phyloP scores from a whole-genome alignment of 768 basidiomycete species.

The Xanthoconium stramineum region DNA sequence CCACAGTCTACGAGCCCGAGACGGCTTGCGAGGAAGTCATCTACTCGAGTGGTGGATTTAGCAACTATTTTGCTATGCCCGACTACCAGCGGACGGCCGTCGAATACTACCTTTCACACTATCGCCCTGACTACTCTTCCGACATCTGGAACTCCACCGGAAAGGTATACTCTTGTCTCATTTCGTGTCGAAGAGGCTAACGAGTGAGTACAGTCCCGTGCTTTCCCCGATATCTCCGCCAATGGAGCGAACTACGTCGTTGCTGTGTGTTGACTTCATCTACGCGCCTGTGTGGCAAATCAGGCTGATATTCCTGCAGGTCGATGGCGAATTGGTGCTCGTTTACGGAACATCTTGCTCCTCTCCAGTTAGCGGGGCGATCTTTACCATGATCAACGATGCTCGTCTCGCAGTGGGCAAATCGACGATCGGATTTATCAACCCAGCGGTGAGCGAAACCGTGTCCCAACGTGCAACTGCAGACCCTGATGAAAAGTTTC shows the following conservation, averaged over 20 bases:
- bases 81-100: not conserved
- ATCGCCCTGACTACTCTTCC: not conserved
- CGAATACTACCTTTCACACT: not conserved
- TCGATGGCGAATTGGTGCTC: constrained; percentile 34
- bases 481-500: not conserved
- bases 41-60: not conserved
- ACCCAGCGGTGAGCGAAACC: constrained; percentile 41
- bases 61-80: not conserved
- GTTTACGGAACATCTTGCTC: constrained; percentile 35
- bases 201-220: not conserved
- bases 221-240: too few relatives aligned
- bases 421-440: constrained; percentile 39
- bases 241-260: not conserved
- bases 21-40: not conserved
- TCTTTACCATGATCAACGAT: constrained; percentile 38
- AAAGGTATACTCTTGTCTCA: too few relatives aligned
- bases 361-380: constrained; percentile 30
- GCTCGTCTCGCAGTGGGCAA: constrained; percentile 33
- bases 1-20: not conserved
- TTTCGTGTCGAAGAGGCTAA: not conserved
- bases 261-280: not conserved
- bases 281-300: not conserved
- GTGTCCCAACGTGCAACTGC: not conserved
- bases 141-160: not conserved
- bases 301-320: constrained; percentile 19